These are phyloP conservation scores for Coelastrella sp. DNA, from an alignment of 139 green algal genomes.

Conservation along the genomic window DNA sequence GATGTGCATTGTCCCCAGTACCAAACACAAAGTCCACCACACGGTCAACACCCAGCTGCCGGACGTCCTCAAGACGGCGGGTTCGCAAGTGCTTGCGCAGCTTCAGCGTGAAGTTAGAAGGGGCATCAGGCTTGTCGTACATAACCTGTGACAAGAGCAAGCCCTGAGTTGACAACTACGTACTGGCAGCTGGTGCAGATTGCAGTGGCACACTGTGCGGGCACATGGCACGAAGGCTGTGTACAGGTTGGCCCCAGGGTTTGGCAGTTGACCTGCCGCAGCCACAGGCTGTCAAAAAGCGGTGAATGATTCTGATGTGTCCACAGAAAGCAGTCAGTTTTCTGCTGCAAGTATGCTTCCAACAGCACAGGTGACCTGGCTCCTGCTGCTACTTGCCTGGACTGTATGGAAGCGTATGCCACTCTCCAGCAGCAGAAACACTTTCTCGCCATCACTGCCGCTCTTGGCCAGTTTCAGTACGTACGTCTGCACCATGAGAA, in stretches of 20 bases:
- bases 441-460: slow-evolving; percentile 95
- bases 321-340: no score
- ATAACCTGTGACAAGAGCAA: slow-evolving; percentile 77
- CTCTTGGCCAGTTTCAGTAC: slow-evolving; percentile 92
- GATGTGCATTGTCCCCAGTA: slow-evolving; percentile 79
- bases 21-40: slow-evolving; percentile 97
- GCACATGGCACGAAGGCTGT: no score
- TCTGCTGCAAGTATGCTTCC: no score
- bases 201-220: no score
- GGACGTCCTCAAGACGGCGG: slow-evolving; percentile 86
- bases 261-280: no score
- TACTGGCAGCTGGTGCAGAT: no score
- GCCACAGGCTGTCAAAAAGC: no score
- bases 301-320: no score
- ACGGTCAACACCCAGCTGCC: slow-evolving; percentile 95
- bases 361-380: no score
- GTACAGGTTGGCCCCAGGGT: no score
- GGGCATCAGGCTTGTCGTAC: slow-evolving; percentile 79
- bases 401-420: slow-evolving; percentile 93
- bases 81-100: slow-evolving; percentile 97
- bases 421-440: slow-evolving; percentile 93
- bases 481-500: slow-evolving; percentile 83
- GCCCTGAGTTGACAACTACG: no score
- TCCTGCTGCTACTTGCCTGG: slow-evolving; percentile 57
- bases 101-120: slow-evolving; percentile 96